Evolutionary conservation across 1,139 yeast genomes (phyloP).

Genomic region (Starmera stellimalicola): DNA sequence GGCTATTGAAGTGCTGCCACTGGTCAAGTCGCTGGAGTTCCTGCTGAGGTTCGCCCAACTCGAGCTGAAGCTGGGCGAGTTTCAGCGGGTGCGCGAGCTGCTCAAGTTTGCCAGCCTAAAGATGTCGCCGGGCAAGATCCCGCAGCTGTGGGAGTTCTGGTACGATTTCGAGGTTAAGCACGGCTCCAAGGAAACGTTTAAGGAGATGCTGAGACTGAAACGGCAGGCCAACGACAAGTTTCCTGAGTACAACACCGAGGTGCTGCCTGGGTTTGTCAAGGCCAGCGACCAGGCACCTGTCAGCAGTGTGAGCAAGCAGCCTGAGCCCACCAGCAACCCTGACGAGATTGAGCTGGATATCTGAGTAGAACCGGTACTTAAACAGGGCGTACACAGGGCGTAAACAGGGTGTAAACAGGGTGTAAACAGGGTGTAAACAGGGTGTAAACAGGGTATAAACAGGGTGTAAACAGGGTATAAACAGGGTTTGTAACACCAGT

Average conservation of each 20-base stretch:
- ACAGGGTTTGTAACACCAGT: no score
- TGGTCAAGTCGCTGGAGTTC: constrained; percentile 24
- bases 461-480: no score
- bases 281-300: constrained; percentile 21
- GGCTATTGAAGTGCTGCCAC: constrained; percentile 34
- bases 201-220: constrained; percentile 63
- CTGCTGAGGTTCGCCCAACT: constrained; percentile 33
- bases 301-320: not conserved
- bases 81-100: constrained; percentile 52
- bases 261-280: constrained; percentile 47
- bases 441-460: no score
- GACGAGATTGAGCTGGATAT: constrained; percentile 60
- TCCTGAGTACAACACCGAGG: constrained; percentile 29
- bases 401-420: no score
- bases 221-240: constrained; percentile 38
- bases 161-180: constrained; percentile 58
- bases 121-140: constrained; percentile 29
- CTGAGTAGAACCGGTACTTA: no score
- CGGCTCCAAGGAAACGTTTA: constrained; percentile 67
- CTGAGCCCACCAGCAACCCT: constrained; percentile 44
- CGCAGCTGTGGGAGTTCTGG: constrained; percentile 55
- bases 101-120: constrained; percentile 39
- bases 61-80: constrained; percentile 40
- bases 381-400: no score
- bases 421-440: no score